These are phyloP conservation scores for Ceratobasidium sp. DNA, from an alignment of 1,284 basidiomycete species.

Conservation along the genomic window DNA sequence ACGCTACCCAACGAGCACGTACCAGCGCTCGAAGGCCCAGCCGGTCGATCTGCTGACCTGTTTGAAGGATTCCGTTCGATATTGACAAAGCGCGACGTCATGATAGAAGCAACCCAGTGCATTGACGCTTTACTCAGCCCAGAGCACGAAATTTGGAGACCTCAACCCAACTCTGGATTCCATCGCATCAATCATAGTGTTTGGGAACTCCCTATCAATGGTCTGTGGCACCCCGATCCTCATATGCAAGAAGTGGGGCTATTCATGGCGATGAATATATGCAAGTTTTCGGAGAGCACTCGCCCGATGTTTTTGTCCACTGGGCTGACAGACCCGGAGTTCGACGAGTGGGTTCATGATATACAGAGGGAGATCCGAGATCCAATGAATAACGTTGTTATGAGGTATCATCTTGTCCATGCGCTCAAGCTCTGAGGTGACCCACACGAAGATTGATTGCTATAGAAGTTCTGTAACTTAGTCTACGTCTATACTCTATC, in stretches of 20 bases:
- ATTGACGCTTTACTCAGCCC: slow-evolving; percentile 32
- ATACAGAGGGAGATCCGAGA: slow-evolving; percentile 29
- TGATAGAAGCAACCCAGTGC: slow-evolving; percentile 3
- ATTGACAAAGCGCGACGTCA: slow-evolving; percentile 1
- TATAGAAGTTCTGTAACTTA: no score
- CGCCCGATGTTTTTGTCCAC: slow-evolving; percentile 23
- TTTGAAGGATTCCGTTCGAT: not conserved
- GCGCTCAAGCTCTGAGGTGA: slow-evolving; percentile 29
- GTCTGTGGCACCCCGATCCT: slow-evolving; percentile 36
- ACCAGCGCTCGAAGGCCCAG: slow-evolving; percentile 17
- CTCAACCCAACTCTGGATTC: not conserved
- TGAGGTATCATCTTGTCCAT: slow-evolving; percentile 24
- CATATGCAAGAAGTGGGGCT: slow-evolving; percentile 29
- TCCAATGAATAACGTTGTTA: slow-evolving; percentile 33
- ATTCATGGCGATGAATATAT: slow-evolving; percentile 34
- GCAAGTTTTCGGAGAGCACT: slow-evolving; percentile 19
- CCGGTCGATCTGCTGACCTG: not conserved
- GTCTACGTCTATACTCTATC: no score
- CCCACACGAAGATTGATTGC: no score
- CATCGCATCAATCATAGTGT: not conserved
- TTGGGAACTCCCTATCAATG: slow-evolving; percentile 25
- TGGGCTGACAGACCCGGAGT: slow-evolving; percentile 6
- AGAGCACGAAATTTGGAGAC: not conserved
- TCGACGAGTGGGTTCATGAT: slow-evolving; percentile 15
- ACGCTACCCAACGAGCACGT: not conserved